A percentile compares a stretch with the other conserved stretches of the same genome.
Conservation (phyloP, 306 rosid species). For the Quercus dentata region DNA sequence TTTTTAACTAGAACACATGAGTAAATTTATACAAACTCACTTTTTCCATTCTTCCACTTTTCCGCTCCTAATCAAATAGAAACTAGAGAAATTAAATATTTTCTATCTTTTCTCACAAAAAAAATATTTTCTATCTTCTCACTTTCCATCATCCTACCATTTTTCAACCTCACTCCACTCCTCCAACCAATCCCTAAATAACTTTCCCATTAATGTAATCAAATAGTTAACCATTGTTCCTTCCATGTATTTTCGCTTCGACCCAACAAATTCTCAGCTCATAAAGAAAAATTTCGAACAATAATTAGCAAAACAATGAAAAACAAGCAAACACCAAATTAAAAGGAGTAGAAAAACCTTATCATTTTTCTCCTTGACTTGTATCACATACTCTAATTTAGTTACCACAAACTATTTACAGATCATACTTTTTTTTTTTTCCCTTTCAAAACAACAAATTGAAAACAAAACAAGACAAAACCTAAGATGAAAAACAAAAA, state of each 20-base stretch:
- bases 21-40: fast-evolving
- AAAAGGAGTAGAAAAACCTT: background rate
- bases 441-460: background rate
- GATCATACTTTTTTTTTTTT: background rate
- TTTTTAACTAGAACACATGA: fast-evolving
- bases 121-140: no score
- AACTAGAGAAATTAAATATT: no score
- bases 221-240: background rate
- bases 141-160: fast-evolving
- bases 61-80: fast-evolving
- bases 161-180: fast-evolving
- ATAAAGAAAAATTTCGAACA: background rate
- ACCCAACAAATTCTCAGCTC: background rate
- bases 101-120: no score
- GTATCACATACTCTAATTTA: background rate
- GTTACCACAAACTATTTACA: background rate
- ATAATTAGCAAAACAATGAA: no score
- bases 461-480: no score
- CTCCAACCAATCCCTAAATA: no score
- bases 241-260: background rate
- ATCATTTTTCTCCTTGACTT: background rate
- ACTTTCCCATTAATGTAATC: no score
- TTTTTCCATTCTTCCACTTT: fast-evolving
- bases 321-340: background rate
- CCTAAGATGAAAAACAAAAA: background rate